phyloP scores from a whole-genome alignment of 140 eudicot species.

The Cichorium intybus region DNA sequence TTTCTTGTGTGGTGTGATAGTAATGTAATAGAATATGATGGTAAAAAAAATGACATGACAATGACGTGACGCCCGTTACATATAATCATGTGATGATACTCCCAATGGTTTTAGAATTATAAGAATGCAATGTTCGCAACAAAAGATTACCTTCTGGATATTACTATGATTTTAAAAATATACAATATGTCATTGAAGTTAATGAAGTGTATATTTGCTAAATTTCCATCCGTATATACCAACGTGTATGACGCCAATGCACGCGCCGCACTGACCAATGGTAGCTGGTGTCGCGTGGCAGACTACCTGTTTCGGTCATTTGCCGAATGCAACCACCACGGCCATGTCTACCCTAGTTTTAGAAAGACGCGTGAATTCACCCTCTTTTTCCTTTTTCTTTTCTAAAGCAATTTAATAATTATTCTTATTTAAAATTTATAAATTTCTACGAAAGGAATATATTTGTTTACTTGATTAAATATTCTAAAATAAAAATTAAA shows the following conservation, averaged over 20 bases:
- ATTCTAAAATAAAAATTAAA: background rate
- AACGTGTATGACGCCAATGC: background rate
- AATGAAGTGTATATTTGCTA: background rate
- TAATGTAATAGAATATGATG: too few relatives aligned
- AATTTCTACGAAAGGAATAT: background rate
- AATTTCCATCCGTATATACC: background rate
- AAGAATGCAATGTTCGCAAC: too few relatives aligned
- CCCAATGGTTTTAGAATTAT: too few relatives aligned
- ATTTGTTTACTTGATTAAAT: background rate
- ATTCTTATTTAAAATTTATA: background rate
- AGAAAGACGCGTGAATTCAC: background rate
- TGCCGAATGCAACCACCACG: slow-evolving; percentile 1
- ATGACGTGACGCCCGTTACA: too few relatives aligned
- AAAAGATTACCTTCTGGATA: too few relatives aligned
- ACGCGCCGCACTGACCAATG: background rate
- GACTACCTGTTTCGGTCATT: background rate
- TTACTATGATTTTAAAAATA: too few relatives aligned
- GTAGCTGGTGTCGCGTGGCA: background rate
- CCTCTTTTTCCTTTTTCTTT: background rate
- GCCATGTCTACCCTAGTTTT: slow-evolving; percentile 2
- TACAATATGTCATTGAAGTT: too few relatives aligned
- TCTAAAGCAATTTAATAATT: background rate
- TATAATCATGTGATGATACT: too few relatives aligned
- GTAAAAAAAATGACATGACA: too few relatives aligned
- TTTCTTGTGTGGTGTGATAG: too few relatives aligned